These are phyloP conservation scores for Ensete ventricosum DNA, from an alignment of 176 grass and related monocot genomes.

Conservation along the genomic window DNA sequence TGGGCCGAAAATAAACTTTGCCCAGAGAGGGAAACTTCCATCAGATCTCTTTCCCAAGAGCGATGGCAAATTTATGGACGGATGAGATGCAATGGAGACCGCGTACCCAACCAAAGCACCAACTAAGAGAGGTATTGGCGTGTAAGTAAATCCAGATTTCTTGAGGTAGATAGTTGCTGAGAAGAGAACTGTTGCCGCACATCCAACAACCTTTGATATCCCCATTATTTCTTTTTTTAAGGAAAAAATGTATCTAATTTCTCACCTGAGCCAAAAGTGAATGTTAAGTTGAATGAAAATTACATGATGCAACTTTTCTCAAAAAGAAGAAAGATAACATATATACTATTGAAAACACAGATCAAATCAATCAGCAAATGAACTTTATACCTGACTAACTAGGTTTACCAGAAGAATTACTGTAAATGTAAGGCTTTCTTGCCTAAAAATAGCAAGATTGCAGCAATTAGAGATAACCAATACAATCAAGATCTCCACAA, in stretches of 20 bases:
- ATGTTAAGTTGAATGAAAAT: background rate
- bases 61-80: constrained; percentile 56
- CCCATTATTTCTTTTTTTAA: constrained; percentile 45
- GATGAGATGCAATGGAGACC: constrained; percentile 69
- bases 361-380: background rate
- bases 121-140: constrained; percentile 53
- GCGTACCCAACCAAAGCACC: constrained; percentile 38
- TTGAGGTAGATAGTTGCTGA: constrained; percentile 35
- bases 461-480: background rate
- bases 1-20: constrained; percentile 63
- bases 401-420: too few relatives aligned
- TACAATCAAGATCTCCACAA: background rate
- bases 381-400: too few relatives aligned
- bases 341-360: background rate
- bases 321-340: background rate
- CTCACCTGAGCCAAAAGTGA: constrained; percentile 25
- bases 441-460: background rate
- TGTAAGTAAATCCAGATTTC: constrained; percentile 30
- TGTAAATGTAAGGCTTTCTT: background rate
- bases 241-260: constrained; percentile 7
- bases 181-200: constrained; percentile 44
- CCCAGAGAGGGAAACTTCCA: constrained; percentile 79
- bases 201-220: constrained; percentile 67
- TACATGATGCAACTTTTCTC: background rate
- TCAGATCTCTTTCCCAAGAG: constrained; percentile 63